Percentiles rank a stretch among this genome's conserved stretches.
Evolutionary conservation across 495 filamentous ascomycete genomes (phyloP).

Genomic region (Aspergillus carlsbadensis): DNA sequence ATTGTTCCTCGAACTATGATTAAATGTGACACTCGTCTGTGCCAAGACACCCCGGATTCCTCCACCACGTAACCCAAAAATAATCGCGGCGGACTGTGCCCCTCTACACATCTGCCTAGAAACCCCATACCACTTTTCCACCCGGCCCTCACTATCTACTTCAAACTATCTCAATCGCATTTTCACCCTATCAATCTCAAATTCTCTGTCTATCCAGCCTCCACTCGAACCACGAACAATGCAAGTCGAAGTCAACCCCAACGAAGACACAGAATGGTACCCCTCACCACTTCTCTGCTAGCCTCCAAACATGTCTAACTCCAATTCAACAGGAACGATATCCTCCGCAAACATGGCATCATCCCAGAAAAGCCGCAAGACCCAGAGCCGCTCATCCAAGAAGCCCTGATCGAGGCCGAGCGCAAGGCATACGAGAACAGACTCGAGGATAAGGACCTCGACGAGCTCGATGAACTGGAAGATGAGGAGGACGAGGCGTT

Average conservation of each 20-base stretch:
- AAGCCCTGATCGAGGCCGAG: slow-evolving; percentile 83
- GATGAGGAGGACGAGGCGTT: slow-evolving; percentile 94
- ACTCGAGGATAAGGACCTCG: slow-evolving; percentile 87
- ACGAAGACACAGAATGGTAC: slow-evolving; percentile 98
- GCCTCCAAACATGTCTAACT: neutral
- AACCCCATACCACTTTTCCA: neutral
- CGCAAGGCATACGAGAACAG: slow-evolving; percentile 82
- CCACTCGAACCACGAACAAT: slow-evolving; percentile 55
- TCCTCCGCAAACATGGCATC: slow-evolving; percentile 91
- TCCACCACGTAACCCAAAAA: too few species aligned
- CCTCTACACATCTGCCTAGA: slow-evolving; percentile 3
- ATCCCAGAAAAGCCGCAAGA: slow-evolving; percentile 96
- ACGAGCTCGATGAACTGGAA: slow-evolving; percentile 90
- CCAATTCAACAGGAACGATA: slow-evolving; percentile 79
- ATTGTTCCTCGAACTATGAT: too few species aligned
- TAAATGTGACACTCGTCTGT: too few species aligned
- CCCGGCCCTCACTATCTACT: too few species aligned
- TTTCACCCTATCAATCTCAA: neutral
- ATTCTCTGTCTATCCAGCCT: neutral
- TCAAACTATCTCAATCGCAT: too few species aligned
- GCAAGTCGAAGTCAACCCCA: slow-evolving; percentile 90
- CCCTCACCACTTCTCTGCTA: neutral
- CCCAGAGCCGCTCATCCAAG: slow-evolving; percentile 90
- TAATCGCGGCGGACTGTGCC: neutral
- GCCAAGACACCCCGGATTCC: too few species aligned